A percentile compares a stretch with the other conserved stretches of the same genome.
Evolutionary conservation across 1,139 yeast genomes (phyloP).

Genomic region (Zygosaccharomyces pseudobailii): DNA sequence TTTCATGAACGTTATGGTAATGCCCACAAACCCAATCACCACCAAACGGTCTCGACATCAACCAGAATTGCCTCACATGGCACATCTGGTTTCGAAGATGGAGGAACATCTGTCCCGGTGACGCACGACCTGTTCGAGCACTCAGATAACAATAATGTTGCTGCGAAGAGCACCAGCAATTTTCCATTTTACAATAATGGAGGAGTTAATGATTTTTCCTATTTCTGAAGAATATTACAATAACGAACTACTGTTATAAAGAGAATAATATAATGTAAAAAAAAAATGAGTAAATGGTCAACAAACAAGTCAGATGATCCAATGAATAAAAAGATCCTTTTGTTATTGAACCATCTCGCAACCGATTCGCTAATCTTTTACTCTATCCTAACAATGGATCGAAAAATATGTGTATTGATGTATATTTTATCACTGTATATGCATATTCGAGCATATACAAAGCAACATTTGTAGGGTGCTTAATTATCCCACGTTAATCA

Average conservation of each 20-base stretch:
- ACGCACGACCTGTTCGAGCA: slow-evolving; percentile 1
- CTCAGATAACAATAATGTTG: neutral
- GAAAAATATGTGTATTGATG: neutral
- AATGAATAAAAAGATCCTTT: neutral
- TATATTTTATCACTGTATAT: neutral
- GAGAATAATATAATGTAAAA: neutral
- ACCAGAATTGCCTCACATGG: neutral
- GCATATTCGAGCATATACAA: neutral
- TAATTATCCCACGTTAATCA: neutral
- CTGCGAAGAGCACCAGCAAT: neutral
- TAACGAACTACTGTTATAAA: neutral
- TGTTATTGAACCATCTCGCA: neutral
- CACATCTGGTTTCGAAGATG: slow-evolving; percentile 1
- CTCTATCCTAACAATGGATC: neutral
- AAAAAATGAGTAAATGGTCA: neutral
- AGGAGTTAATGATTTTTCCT: slow-evolving; percentile 1
- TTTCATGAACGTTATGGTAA: neutral
- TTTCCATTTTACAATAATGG: slow-evolving; percentile 1
- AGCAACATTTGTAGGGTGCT: neutral
- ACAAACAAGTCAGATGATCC: neutral
- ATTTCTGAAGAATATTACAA: neutral
- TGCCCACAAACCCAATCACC: neutral
- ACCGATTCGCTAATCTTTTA: neutral
- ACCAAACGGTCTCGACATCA: neutral
- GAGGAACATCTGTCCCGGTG: neutral